Conservation (phyloP, 2,329 filamentous ascomycete genomes). For the Aspergillus ustus region DNA sequence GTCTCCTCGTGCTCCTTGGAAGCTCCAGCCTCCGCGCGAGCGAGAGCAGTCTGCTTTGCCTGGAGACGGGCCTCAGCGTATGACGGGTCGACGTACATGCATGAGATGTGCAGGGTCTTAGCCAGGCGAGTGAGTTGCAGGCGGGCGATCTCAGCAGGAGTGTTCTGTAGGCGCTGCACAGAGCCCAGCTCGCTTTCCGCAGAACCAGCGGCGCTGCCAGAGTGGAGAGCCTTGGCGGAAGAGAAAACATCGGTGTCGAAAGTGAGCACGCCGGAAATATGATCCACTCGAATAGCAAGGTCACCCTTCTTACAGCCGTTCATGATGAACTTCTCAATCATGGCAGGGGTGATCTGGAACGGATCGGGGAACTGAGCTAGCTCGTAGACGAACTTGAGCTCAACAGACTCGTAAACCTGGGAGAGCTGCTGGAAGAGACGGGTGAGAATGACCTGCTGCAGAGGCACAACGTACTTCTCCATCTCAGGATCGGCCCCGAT, state of each 20-base stretch:
- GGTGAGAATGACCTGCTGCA: conserved; percentile 98
- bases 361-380: conserved; percentile 95
- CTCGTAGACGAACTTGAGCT: conserved; percentile 88
- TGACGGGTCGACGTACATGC: conserved; percentile 90
- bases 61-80: conserved; percentile 82
- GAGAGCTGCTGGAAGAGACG: conserved; percentile 98
- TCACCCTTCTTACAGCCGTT: conserved; percentile 99
- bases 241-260: conserved; percentile 99
- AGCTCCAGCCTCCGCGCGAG: conserved; percentile 83
- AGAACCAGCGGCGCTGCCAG: conserved; percentile 81
- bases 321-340: conserved; percentile 99
- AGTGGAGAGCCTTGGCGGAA: conserved; percentile 87
- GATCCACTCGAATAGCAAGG: conserved; percentile 92
- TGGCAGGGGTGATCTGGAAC: conserved; percentile 86
- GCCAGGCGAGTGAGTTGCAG: conserved; percentile 91
- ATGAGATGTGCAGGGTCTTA: conserved; percentile 88
- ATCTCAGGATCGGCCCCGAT: conserved; percentile 94
- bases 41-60: conserved; percentile 78
- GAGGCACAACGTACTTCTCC: conserved; percentile 92
- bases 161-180: conserved; percentile 95
- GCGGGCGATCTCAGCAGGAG: conserved; percentile 94
- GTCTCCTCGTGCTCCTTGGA: conserved; percentile 88
- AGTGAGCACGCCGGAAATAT: conserved; percentile 90
- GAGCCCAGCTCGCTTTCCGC: conserved; percentile 82
- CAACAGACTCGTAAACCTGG: conserved; percentile 97